Conservation (phyloP, 23 red algal species). For the Gracilaria domingensis region DNA sequence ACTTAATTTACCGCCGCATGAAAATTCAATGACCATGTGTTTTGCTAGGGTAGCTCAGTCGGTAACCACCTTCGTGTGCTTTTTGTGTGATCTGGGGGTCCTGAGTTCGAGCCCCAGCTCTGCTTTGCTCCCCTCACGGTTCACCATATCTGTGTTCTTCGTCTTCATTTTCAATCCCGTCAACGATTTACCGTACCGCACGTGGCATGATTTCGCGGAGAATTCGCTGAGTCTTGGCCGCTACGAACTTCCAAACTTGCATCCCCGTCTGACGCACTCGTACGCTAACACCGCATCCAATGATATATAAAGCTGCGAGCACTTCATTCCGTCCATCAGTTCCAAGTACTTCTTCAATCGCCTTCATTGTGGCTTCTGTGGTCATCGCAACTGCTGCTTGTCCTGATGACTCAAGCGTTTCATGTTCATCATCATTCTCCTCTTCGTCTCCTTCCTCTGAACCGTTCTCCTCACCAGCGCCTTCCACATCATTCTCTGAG, state of each 20-base stretch:
- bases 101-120: too few relatives aligned
- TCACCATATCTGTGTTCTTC: slow-evolving; percentile 82
- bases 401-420: slow-evolving; percentile 52
- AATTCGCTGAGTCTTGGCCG: slow-evolving; percentile 81
- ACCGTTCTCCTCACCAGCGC: not conserved
- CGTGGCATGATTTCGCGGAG: slow-evolving; percentile 88
- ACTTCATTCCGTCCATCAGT: slow-evolving; percentile 57
- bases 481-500: slow-evolving; percentile 30
- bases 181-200: slow-evolving; percentile 75
- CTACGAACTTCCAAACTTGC: slow-evolving; percentile 89
- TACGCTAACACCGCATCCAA: slow-evolving; percentile 73
- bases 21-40: too few relatives aligned
- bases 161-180: slow-evolving; percentile 72
- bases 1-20: too few relatives aligned
- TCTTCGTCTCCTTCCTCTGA: slow-evolving; percentile 11
- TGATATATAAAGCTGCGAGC: slow-evolving; percentile 81
- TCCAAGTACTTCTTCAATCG: slow-evolving; percentile 73
- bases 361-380: slow-evolving; percentile 61
- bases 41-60: too few relatives aligned
- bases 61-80: too few relatives aligned
- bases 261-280: slow-evolving; percentile 73
- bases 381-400: slow-evolving; percentile 70
- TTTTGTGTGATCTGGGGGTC: too few relatives aligned
- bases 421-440: slow-evolving; percentile 46
- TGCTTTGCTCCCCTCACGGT: too few relatives aligned